Evolutionary conservation across 148 eudicot genomes (phyloP).

Genomic region (Silene conica): DNA sequence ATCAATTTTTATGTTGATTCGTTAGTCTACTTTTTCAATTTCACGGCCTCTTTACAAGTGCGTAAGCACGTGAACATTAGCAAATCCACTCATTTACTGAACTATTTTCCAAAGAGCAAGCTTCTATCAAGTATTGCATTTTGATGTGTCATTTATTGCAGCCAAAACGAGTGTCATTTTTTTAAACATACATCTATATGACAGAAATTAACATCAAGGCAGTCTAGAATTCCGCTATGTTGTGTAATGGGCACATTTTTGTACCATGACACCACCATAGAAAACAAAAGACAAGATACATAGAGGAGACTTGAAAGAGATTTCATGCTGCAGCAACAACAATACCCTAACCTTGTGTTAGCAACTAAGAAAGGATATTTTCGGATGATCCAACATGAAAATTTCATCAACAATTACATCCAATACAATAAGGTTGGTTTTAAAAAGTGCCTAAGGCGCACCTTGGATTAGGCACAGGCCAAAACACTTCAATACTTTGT

Average conservation of each 20-base stretch:
- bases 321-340: background rate
- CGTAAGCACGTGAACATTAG: background rate
- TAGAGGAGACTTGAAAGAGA: background rate
- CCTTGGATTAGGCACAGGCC: too few species aligned
- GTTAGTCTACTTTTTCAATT: background rate
- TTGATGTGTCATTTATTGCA: background rate
- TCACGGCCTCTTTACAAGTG: background rate
- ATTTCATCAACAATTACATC: too few species aligned
- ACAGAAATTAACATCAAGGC: background rate
- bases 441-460: too few species aligned
- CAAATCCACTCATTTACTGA: background rate
- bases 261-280: background rate
- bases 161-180: background rate
- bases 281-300: too few species aligned
- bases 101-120: background rate
- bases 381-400: too few species aligned
- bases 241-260: background rate
- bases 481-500: too few species aligned
- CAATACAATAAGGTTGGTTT: too few species aligned
- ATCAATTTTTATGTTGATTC: background rate
- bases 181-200: background rate
- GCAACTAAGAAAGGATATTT: too few species aligned
- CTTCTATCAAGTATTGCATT: background rate
- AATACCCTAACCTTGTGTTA: background rate
- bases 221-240: background rate